Evolutionary conservation across 768 basidiomycete genomes (phyloP).

Genomic region (button mushroom (Agaricus bisporus)): DNA sequence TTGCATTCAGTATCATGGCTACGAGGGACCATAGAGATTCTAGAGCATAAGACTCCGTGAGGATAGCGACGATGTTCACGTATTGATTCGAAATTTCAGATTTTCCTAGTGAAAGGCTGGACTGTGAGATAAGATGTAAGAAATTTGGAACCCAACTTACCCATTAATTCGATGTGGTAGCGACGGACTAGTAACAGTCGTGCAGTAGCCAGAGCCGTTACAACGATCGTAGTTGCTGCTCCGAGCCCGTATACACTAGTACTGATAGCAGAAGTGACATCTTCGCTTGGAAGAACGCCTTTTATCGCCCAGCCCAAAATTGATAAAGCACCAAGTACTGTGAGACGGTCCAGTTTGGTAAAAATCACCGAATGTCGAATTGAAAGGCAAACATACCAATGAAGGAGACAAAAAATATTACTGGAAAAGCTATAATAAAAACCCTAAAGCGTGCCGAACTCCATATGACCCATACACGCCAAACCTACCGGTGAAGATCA

Average conservation of each 20-base stretch:
- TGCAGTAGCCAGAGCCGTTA: neutral
- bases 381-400: neutral
- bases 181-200: neutral
- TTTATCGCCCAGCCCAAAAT: neutral
- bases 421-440: neutral
- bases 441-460: neutral
- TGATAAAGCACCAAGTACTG: neutral
- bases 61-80: neutral
- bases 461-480: slow-evolving; percentile 3
- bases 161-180: neutral
- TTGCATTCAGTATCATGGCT: neutral
- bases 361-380: no score
- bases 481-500: neutral
- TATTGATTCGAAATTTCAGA: neutral
- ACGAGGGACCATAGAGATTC: slow-evolving; percentile 2
- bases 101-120: neutral
- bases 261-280: neutral
- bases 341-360: neutral
- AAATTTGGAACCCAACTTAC: neutral
- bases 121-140: neutral
- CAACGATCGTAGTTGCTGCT: neutral
- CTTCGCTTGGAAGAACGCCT: neutral
- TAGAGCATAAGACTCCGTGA: neutral
- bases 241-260: neutral
- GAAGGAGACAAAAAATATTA: neutral